Conservation (phyloP, 805 yeast genomes). For the Metschnikowia gelsemii region DNA sequence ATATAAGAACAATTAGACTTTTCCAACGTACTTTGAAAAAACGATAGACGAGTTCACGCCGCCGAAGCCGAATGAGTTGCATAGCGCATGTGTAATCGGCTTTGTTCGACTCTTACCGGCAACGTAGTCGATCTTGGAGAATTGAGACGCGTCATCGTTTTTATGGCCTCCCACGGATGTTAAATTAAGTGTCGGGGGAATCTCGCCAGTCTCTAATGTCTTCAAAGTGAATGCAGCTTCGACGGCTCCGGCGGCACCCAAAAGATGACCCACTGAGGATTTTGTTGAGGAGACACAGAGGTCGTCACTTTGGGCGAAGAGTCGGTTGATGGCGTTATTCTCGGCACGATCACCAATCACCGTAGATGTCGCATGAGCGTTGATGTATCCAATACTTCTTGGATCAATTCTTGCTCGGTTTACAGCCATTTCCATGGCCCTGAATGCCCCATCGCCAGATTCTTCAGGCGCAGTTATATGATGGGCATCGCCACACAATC, state of each 20-base stretch:
- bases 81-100: conserved; percentile 57
- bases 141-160: conserved; percentile 43
- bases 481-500: conserved; percentile 85
- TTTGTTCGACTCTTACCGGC: conserved; percentile 43
- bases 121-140: conserved; percentile 57
- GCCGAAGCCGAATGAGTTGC: conserved; percentile 96
- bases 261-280: conserved; percentile 88
- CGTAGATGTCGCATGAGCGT: conserved; percentile 98
- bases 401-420: conserved; percentile 48
- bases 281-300: conserved; percentile 76
- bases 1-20: background rate
- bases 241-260: conserved; percentile 96
- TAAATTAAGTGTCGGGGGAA: conserved; percentile 85
- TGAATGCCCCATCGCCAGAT: conserved; percentile 78
- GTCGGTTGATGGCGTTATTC: conserved; percentile 61
- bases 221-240: conserved; percentile 80
- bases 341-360: conserved; percentile 87
- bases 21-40: conserved; percentile 28
- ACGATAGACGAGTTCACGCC: conserved; percentile 86
- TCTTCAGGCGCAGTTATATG: conserved; percentile 91
- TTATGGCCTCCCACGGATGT: conserved; percentile 49
- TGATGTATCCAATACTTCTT: conserved; percentile 65
- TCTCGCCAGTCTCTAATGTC: conserved; percentile 52
- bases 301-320: conserved; percentile 43
- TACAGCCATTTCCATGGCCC: conserved; percentile 81